Percentiles rank a stretch among this genome's conserved stretches.
Evolutionary conservation across 1,139 yeast genomes (phyloP).

Genomic region (Blastobotrys ciferrii): DNA sequence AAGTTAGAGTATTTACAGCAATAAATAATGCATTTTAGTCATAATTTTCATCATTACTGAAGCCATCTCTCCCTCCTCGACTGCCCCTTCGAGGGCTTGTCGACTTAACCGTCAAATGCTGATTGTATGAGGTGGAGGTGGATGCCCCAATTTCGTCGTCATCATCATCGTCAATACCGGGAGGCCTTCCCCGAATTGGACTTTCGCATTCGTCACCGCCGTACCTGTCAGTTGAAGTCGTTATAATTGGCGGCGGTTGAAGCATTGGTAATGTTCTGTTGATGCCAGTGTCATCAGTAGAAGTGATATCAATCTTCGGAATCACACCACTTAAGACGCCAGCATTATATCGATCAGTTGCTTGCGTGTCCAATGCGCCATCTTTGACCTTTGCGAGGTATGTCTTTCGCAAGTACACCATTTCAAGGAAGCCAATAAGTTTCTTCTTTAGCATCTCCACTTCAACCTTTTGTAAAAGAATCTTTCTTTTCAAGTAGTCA

Average conservation of each 20-base stretch:
- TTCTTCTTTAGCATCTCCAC: conserved; percentile 50
- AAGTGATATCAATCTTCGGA: conserved; percentile 12
- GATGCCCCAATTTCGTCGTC: conserved; percentile 1
- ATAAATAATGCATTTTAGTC: not conserved
- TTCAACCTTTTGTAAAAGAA: conserved; percentile 59
- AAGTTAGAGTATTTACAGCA: not conserved
- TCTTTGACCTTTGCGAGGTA: conserved; percentile 4
- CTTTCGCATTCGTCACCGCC: conserved; percentile 6
- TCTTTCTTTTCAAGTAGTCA: conserved; percentile 67
- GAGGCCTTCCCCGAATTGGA: conserved; percentile 2
- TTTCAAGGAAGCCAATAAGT: conserved; percentile 33
- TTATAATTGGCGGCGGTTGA: conserved; percentile 3
- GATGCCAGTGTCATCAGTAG: conserved; percentile 3
- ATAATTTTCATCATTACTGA: not conserved
- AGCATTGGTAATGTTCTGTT: conserved; percentile 5
- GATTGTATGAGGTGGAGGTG: conserved; percentile 5
- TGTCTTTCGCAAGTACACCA: conserved; percentile 15
- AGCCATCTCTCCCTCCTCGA: not conserved
- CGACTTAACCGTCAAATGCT: conserved; percentile 18
- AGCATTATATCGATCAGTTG: not conserved
- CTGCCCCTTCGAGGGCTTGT: conserved; percentile 18
- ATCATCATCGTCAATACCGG: not conserved
- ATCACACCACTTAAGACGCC: conserved; percentile 6
- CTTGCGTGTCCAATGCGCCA: conserved; percentile 4
- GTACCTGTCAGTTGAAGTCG: conserved; percentile 1